Conservation (phyloP, 1,284 basidiomycete genomes). For the Trichosporon coremiiforme region DNA sequence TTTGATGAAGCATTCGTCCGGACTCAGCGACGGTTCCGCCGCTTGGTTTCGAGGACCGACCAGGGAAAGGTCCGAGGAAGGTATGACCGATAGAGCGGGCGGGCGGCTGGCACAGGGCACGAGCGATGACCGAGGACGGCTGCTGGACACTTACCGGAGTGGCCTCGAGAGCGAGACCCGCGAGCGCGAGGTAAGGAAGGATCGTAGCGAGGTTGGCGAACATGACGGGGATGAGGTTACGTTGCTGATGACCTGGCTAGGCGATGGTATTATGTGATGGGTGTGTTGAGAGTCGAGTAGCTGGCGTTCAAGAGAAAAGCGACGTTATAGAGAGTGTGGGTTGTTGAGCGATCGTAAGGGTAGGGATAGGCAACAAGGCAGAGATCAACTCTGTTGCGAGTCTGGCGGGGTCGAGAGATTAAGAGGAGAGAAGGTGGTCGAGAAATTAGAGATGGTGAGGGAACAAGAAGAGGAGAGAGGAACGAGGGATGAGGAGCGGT, state of each 20-base stretch:
- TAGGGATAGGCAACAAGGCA: not conserved
- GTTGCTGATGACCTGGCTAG: not conserved
- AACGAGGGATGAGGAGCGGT: not conserved
- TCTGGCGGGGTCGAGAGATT: not conserved
- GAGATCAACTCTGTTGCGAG: slow-evolving; percentile 18
- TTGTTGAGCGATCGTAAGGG: slow-evolving; percentile 3
- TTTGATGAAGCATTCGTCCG: not conserved
- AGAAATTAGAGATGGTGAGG: not conserved
- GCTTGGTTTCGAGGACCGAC: not conserved
- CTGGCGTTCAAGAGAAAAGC: slow-evolving; percentile 2
- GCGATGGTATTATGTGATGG: not conserved
- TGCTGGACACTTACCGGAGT: slow-evolving; percentile 28
- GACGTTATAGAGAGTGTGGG: not conserved
- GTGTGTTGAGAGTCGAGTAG: slow-evolving; percentile 4
- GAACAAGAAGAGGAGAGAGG: not conserved
- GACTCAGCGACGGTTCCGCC: not conserved
- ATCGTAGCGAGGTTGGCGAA: slow-evolving; percentile 27
- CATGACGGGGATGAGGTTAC: slow-evolving; percentile 18
- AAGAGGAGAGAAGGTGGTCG: slow-evolving; percentile 6
- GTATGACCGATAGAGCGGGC: not conserved
- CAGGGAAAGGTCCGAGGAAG: not conserved
- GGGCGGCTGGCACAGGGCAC: not conserved
- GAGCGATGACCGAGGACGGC: not conserved
- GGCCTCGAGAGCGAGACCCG: slow-evolving; percentile 30
- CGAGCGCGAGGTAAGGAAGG: slow-evolving; percentile 34